phyloP scores from a whole-genome alignment of 768 basidiomycete species.

The Artomyces pyxidatus region DNA sequence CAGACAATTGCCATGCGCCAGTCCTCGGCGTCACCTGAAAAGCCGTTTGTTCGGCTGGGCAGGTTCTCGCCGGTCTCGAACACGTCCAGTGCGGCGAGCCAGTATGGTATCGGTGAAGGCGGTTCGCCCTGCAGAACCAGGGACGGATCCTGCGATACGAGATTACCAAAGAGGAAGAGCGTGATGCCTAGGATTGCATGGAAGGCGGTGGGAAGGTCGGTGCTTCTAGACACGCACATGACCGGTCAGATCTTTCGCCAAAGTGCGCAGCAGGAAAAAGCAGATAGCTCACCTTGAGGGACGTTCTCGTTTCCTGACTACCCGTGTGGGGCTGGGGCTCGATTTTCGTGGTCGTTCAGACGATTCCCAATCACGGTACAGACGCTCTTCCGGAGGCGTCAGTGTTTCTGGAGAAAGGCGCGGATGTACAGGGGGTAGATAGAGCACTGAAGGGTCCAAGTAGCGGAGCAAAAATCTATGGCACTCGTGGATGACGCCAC shows the following conservation, averaged over 20 bases:
- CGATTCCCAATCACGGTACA: conserved; percentile 17
- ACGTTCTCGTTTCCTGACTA: background rate
- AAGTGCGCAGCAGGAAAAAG: background rate
- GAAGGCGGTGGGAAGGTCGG: conserved; percentile 55
- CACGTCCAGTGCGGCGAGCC: conserved; percentile 62
- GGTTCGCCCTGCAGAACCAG: conserved; percentile 52
- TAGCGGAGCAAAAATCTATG: conserved; percentile 50
- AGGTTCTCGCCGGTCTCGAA: conserved; percentile 63
- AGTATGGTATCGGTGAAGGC: conserved; percentile 41
- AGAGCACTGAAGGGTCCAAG: conserved; percentile 50
- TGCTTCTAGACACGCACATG: background rate
- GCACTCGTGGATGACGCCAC: conserved; percentile 61
- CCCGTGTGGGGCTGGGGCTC: background rate
- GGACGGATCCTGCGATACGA: conserved; percentile 44
- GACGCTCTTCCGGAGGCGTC: conserved; percentile 20
- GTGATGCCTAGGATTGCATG: conserved; percentile 58
- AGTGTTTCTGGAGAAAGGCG: conserved; percentile 15
- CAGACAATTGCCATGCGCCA: conserved; percentile 64
- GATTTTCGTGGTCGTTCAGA: conserved; percentile 4
- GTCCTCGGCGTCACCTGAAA: conserved; percentile 35
- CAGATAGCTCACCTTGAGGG: background rate
- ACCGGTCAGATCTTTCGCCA: background rate
- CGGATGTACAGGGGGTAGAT: conserved; percentile 8
- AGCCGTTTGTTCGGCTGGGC: conserved; percentile 30
- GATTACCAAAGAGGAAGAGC: conserved; percentile 55